phyloP scores from a whole-genome alignment of 2,329 filamentous ascomycete species.

The Pseudopyrenochaeta lycopersici region DNA sequence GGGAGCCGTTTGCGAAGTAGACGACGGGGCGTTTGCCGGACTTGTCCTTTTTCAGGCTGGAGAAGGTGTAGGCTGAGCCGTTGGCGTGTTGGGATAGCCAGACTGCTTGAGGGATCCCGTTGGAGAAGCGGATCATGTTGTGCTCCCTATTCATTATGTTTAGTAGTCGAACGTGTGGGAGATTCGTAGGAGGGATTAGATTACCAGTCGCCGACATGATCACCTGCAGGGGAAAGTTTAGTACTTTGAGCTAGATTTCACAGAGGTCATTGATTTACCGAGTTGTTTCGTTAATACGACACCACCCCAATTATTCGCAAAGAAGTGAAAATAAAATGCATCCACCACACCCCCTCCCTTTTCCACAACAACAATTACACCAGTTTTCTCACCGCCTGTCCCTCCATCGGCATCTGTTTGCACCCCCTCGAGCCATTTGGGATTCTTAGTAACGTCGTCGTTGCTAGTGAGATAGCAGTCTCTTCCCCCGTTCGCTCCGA shows the following conservation, averaged over 20 bases:
- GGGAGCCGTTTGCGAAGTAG: conserved; percentile 67
- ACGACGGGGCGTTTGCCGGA: conserved; percentile 56
- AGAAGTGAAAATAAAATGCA: conserved; percentile 69
- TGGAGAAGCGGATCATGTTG: conserved; percentile 69
- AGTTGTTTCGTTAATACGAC: conserved; percentile 52
- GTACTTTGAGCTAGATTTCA: too few relatives aligned
- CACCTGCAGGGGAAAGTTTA: too few relatives aligned
- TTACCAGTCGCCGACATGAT: conserved; percentile 70
- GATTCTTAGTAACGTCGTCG: conserved; percentile 44
- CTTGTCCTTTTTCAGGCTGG: conserved; percentile 60
- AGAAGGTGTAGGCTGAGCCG: conserved; percentile 68
- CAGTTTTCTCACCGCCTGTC: conserved; percentile 55
- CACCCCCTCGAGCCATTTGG: conserved; percentile 57
- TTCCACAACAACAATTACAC: conserved; percentile 64
- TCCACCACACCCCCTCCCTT: conserved; percentile 62
- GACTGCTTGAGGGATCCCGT: conserved; percentile 62
- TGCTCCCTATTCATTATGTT: conserved; percentile 60
- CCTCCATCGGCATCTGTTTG: conserved; percentile 59
- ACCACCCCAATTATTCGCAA: conserved; percentile 63
- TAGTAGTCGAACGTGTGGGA: background rate
- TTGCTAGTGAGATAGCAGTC: conserved; percentile 53
- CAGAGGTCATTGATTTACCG: too few relatives aligned
- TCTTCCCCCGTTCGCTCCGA: conserved; percentile 18
- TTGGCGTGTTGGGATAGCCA: conserved; percentile 69
- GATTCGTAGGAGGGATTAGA: background rate